Evolutionary conservation across 192 early-diverging fungal species (phyloP), one percentile per base, ranked within the genome.

Genomic region (Podila epigama): DNA sequence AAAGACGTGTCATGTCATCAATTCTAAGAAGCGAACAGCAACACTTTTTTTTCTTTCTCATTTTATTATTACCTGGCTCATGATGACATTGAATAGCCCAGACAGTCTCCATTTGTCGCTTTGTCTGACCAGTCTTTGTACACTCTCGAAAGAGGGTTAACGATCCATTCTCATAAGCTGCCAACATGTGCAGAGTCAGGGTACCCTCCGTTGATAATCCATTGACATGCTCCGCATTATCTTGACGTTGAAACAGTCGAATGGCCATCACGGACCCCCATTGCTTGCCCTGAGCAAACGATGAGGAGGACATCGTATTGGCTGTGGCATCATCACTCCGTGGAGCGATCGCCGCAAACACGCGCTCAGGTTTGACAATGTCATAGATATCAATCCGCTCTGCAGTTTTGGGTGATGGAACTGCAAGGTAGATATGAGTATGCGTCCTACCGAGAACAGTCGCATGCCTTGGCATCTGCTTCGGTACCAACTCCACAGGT

Each of bases 41-140:
- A n/a, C n/a, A n/a, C n/a, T n/a, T n/a, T n/a, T n/a, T n/a, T n/a
- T n/a, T n/a, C n/a, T n/a, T n/a, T n/a, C n/a, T n/a, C n/a, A n/a
- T n/a, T n/a, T n/a, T n/a, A n/a, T n/a, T n/a, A n/a, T 50, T 50
- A 79, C 81, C 75, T 55, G 68, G 67, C 40, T 82, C 81, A 11
- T 42, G 53, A 37, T 82, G 81, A 22, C 64, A 69, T 39, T 69
- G 72, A 28, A 63, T 29, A 16, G 39, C 51, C 81, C 81, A 82
- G 12, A 78, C 32, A 28, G 60, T 29, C 20, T 75, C 58, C 61
- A 68, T 63, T 3, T 15, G 54, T 18, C 54, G 29, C 39, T 60
- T 66, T 3, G 51, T 5, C 51, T 67, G 54, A 33, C 15, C 9
- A 28, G 13, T 28, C n/a, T n/a, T n/a, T 13, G 34, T 31, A 1